phyloP scores from a whole-genome alignment of 306 rosid species.

The Senna tora region DNA sequence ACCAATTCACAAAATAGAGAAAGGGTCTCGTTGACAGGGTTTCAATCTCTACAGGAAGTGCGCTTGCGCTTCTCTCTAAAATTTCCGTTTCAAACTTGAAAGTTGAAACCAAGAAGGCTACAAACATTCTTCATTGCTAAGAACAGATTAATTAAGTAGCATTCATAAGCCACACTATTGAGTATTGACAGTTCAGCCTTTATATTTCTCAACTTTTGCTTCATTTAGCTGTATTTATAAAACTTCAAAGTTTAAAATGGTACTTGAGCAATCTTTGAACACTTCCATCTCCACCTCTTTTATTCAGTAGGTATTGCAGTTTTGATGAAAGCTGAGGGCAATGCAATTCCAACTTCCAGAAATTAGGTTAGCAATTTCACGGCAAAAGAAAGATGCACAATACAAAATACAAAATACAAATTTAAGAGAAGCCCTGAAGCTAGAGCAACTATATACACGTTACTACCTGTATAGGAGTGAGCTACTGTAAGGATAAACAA shows the following conservation, averaged over 20 bases:
- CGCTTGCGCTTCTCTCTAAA: slow-evolving; percentile 9
- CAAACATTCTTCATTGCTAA: background rate
- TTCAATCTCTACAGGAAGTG: background rate
- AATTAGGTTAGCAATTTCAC: background rate
- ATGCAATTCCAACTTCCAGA: background rate
- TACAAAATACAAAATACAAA: background rate
- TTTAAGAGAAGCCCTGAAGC: background rate
- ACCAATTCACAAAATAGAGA: slow-evolving; percentile 25
- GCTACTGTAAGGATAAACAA: slow-evolving; percentile 1
- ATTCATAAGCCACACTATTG: background rate
- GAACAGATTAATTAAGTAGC: background rate
- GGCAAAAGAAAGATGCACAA: background rate
- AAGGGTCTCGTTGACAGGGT: background rate
- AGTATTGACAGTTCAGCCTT: slow-evolving; percentile 2
- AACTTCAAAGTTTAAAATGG: background rate
- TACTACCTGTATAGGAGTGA: background rate
- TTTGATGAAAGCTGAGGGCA: background rate
- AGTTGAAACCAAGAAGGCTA: slow-evolving; percentile 19
- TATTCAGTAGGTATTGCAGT: background rate
- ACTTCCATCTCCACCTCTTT: background rate
- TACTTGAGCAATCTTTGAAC: slow-evolving; percentile 2
- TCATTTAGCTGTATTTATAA: slow-evolving; percentile 21
- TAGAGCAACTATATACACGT: background rate
- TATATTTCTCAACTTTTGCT: slow-evolving; percentile 18
- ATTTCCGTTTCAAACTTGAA: slow-evolving; percentile 5